Evolutionary conservation across 352 stramenopile genomes (phyloP).

Genomic region (Globisporangium okanoganense): DNA sequence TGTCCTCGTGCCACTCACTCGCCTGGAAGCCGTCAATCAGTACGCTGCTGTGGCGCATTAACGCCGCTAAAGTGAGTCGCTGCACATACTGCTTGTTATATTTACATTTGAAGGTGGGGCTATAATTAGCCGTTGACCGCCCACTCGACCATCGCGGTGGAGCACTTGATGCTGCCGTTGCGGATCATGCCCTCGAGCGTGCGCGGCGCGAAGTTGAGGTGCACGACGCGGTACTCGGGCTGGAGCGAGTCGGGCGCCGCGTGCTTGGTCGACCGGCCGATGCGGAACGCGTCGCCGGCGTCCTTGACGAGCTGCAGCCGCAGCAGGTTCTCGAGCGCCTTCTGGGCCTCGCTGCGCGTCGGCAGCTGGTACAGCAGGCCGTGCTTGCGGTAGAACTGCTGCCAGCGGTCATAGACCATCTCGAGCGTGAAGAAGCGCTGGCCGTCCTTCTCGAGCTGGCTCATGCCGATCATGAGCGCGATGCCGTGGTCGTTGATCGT

Average conservation of each 20-base stretch:
- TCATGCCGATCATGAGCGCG: conserved; percentile 77
- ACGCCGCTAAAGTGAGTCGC: neutral
- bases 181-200: conserved; percentile 73
- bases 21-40: neutral
- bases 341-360: conserved; percentile 64
- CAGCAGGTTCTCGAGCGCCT: conserved; percentile 72
- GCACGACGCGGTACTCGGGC: conserved; percentile 71
- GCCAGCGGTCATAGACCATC: conserved; percentile 81
- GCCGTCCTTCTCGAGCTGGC: conserved; percentile 62
- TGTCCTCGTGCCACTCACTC: neutral
- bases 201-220: conserved; percentile 67
- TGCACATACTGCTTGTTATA: neutral
- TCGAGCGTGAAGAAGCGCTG: conserved; percentile 73
- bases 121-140: conserved; percentile 41
- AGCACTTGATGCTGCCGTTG: conserved; percentile 69
- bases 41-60: neutral
- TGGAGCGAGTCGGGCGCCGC: conserved; percentile 41
- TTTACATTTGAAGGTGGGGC: neutral
- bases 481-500: conserved; percentile 64
- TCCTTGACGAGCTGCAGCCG: conserved; percentile 70
- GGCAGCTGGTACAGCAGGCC: conserved; percentile 60
- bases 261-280: conserved; percentile 44
- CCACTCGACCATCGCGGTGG: conserved; percentile 72
- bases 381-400: conserved; percentile 77
- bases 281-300: conserved; percentile 67